Base-by-base conservation (phyloP, 2,329 filamentous ascomycete species). In the Penicillium sp. region DNA sequence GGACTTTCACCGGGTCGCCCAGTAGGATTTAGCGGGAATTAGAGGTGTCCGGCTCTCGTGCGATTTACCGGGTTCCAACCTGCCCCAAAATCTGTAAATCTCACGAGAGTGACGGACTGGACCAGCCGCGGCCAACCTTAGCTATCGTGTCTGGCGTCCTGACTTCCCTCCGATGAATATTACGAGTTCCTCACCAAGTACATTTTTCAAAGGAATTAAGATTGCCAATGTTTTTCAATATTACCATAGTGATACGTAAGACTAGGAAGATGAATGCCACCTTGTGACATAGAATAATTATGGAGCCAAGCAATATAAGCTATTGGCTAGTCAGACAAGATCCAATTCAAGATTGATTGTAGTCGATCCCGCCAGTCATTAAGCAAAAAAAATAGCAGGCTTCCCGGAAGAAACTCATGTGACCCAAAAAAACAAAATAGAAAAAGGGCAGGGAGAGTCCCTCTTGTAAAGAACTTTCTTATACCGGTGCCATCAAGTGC, bases 201-300 rank as follows among this genome's bases (percentile, higher is more conserved):
- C 45, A 48, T 48, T 28, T 48, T 48, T 48, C 45, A 28, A 28
- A 48, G 45, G 48, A 30, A 51, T 51, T 13, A 35, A 33, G 48
- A 51, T 11, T 13, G 48, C 8, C 28, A 33, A 51, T 28, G 45
- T 6, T 48, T 28, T 48, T 26, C 45, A 48, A 48, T 48, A 30
- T 48, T 16, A 48, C 25, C 45, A 28, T 7, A 48, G 25, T 48
- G 5, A 28, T 48, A 48, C 45, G 26, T 48, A 28, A 48, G 30
- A 13, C 45, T 7, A 48, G 45, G 45, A 48, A 10, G 30, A 35
- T 51, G 48, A 33, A 51, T n/a, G 48, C 28, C 16, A 35, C 26
- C 28, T 51, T 35, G 48, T 28, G 19, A 51, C 16, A 51, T 16
- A 33, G 10, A 8, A 51, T 51, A 51, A 51, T 51, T 19, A 51